Conservation (phyloP, 2,329 filamentous ascomycete genomes). For the Xylaria sp. region DNA sequence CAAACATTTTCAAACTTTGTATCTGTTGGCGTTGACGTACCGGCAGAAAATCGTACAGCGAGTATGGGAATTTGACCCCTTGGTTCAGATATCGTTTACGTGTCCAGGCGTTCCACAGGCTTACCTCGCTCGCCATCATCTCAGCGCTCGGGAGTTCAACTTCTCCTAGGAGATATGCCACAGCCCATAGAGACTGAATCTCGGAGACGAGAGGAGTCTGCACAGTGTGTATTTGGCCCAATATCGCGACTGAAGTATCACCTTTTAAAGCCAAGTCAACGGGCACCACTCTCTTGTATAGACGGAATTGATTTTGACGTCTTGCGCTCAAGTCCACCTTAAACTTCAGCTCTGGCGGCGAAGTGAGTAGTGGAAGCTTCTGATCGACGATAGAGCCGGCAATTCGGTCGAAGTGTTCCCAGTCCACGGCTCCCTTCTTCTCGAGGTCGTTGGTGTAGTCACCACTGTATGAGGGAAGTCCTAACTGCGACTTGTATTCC, state of each 20-base stretch:
- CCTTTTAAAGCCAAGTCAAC: neutral
- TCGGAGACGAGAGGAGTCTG: neutral
- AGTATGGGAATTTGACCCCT: conserved; percentile 17
- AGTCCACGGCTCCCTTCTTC: no score
- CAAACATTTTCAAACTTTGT: no score
- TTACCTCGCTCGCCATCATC: conserved; percentile 9
- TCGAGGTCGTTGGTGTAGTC: no score
- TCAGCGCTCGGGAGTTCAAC: neutral
- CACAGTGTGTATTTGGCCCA: neutral
- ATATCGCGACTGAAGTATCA: neutral
- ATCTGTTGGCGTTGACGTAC: no score
- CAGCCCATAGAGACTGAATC: neutral
- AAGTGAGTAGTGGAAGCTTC: conserved; percentile 27
- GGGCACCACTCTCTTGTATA: conserved; percentile 2
- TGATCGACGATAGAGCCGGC: conserved; percentile 24
- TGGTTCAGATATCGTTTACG: conserved; percentile 7
- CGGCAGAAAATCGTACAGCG: conserved; percentile 22
- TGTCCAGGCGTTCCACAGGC: conserved; percentile 20
- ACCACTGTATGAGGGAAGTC: no score
- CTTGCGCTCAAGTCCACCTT: conserved; percentile 13
- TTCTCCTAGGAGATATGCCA: neutral
- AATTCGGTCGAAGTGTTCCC: conserved; percentile 23
- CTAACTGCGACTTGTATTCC: conserved; percentile 21
- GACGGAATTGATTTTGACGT: neutral
- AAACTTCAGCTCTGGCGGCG: no score